A percentile compares a stretch with the other conserved stretches of the same genome.
Conservation (phyloP, 2,329 filamentous ascomycete species). For the Macrophomina tecta region DNA sequence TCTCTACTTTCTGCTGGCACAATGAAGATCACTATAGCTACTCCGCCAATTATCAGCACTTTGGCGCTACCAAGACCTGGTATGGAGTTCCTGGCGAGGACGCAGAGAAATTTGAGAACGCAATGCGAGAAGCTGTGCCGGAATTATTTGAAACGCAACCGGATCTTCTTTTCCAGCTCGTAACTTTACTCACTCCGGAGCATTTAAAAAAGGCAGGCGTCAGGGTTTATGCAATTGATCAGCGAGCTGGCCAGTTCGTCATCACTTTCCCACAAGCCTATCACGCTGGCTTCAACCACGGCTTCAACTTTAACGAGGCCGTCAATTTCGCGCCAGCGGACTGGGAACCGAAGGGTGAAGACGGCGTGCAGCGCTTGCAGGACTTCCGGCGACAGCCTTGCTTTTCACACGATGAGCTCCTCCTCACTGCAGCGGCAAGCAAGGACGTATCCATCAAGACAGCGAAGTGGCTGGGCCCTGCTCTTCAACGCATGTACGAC, state of each 20-base stretch:
- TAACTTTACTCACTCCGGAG: slow-evolving; percentile 93
- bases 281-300: slow-evolving; percentile 97
- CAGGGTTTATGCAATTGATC: slow-evolving; percentile 91
- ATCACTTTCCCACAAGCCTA: slow-evolving; percentile 97
- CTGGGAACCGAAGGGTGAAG: slow-evolving; percentile 91
- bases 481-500: slow-evolving; percentile 76
- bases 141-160: slow-evolving; percentile 97
- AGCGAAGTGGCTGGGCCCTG: slow-evolving; percentile 92
- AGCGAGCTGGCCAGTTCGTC: slow-evolving; percentile 93
- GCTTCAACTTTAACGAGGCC: slow-evolving; percentile 97
- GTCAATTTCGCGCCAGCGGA: slow-evolving; percentile 96
- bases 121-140: slow-evolving; percentile 93
- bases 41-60: slow-evolving; percentile 97
- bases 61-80: slow-evolving; percentile 98
- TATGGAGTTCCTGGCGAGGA: slow-evolving; percentile 96
- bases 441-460: slow-evolving; percentile 80
- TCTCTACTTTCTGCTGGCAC: slow-evolving; percentile 99
- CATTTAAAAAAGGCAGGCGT: slow-evolving; percentile 93
- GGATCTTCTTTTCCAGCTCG: slow-evolving; percentile 93
- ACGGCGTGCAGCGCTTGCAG: slow-evolving; percentile 84
- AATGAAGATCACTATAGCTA: slow-evolving; percentile 98
- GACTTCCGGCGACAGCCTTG: slow-evolving; percentile 90
- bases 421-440: slow-evolving; percentile 86
- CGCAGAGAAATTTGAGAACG: slow-evolving; percentile 90
- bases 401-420: slow-evolving; percentile 94